Conservation (phyloP, 805 yeast species). For the Wickerhamomyces alni region DNA sequence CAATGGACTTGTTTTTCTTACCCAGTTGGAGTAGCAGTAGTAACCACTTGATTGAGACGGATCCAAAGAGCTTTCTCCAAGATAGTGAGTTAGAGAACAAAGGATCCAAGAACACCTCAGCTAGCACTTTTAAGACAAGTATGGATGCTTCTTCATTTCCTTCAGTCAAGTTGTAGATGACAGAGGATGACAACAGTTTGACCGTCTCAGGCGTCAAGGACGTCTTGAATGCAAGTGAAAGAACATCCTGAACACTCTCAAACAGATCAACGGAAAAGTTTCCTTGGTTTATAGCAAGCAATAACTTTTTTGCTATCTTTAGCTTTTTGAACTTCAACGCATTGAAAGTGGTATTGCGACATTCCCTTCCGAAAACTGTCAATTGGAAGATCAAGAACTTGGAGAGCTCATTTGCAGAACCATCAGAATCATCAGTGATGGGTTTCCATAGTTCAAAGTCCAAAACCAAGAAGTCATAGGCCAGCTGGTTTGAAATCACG, state of each 20-base stretch:
- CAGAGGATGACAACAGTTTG: constrained; percentile 44
- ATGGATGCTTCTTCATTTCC: constrained; percentile 21
- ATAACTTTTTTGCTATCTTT: constrained; percentile 35
- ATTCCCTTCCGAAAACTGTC: constrained; percentile 45
- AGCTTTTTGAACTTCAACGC: constrained; percentile 44
- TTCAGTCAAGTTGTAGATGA: constrained; percentile 40
- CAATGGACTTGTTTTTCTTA: constrained; percentile 25
- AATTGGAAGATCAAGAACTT: constrained; percentile 53
- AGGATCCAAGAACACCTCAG: constrained; percentile 28
- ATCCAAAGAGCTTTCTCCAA: constrained; percentile 40
- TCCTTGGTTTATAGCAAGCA: constrained; percentile 23
- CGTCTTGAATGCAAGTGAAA: constrained; percentile 34
- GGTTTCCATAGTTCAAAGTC: constrained; percentile 59
- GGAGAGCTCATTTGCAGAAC: constrained; percentile 34
- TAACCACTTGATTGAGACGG: constrained; percentile 64
- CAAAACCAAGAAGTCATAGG: constrained; percentile 52
- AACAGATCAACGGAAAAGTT: constrained; percentile 30
- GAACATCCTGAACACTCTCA: constrained; percentile 32
- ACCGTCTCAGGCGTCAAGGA: constrained; percentile 52
- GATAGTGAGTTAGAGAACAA: constrained; percentile 37
- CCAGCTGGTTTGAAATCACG: constrained; percentile 45
- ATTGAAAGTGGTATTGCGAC: constrained; percentile 48
- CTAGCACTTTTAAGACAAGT: constrained; percentile 26
- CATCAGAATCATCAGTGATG: constrained; percentile 7
- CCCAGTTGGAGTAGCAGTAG: constrained; percentile 41